A percentile compares a stretch with the other conserved stretches of the same genome.
Conservation (phyloP, 140 eudicot species). For the Flaveria floridana region DNA sequence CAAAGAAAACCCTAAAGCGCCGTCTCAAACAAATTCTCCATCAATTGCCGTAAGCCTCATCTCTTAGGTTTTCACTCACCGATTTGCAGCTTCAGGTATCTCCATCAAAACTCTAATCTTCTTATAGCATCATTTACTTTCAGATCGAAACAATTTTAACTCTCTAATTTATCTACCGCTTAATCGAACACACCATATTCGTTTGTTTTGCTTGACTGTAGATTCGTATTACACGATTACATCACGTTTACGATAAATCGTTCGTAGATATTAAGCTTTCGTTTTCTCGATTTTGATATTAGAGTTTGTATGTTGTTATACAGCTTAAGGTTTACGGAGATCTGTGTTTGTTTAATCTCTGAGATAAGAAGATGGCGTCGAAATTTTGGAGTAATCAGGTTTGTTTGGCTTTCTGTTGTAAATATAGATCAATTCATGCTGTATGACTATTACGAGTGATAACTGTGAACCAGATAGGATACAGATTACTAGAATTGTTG, state of each 20-base stretch:
- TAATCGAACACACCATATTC: background rate
- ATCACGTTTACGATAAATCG: background rate
- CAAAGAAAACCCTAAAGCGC: slow-evolving; percentile 26
- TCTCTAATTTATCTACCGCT: background rate
- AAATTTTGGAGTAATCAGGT: slow-evolving; percentile 66
- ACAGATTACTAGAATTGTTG: background rate
- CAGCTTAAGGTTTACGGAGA: slow-evolving; percentile 9
- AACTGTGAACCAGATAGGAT: background rate
- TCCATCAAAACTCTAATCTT: slow-evolving; percentile 4
- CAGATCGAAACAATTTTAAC: slow-evolving; percentile 8
- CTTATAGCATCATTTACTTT: background rate
- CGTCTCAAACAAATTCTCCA: slow-evolving; percentile 18
- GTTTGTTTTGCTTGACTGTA: background rate
- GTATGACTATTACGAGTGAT: background rate
- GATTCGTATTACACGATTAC: background rate
- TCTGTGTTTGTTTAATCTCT: background rate
- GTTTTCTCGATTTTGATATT: background rate
- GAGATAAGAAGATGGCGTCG: slow-evolving; percentile 45
- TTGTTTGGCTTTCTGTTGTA: slow-evolving; percentile 13
- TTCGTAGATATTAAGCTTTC: background rate
- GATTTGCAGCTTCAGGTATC: slow-evolving; percentile 9
- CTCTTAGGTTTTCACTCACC: background rate
- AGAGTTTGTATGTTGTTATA: background rate
- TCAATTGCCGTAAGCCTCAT: background rate
- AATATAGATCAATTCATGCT: background rate